Conservation (phyloP, 2,329 filamentous ascomycete genomes). For the Stenocarpella maydis region DNA sequence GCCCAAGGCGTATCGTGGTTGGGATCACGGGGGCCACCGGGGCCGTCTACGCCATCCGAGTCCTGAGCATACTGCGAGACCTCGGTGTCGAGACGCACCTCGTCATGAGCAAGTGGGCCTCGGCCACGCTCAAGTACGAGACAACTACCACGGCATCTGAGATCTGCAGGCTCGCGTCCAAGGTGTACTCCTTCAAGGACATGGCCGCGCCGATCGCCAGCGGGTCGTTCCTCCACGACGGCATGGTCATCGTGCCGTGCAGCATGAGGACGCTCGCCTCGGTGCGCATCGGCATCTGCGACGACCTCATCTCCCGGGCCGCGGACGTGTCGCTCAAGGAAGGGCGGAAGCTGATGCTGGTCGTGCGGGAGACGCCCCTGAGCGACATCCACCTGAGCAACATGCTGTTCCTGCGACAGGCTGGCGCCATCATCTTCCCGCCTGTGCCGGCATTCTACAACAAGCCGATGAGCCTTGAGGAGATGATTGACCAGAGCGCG, state of each 20-base stretch:
- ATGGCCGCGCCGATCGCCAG: constrained; percentile 54
- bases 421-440: constrained; percentile 53
- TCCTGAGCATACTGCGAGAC: constrained; percentile 49
- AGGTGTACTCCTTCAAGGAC: constrained; percentile 50
- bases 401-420: constrained; percentile 50
- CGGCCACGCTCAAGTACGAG: constrained; percentile 56
- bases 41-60: constrained; percentile 50
- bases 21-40: constrained; percentile 62
- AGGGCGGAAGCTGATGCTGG: constrained; percentile 48
- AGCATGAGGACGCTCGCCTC: constrained; percentile 58
- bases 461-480: constrained; percentile 47
- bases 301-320: constrained; percentile 54
- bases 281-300: constrained; percentile 50
- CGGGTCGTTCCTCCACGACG: constrained; percentile 52
- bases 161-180: constrained; percentile 48
- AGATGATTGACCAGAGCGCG: constrained; percentile 54
- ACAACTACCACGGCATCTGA: constrained; percentile 48
- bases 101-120: constrained; percentile 58
- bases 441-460: constrained; percentile 56
- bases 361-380: constrained; percentile 54
- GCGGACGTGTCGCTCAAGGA: constrained; percentile 58
- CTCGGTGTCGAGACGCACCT: constrained; percentile 56
- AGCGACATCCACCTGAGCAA: constrained; percentile 56
- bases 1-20: constrained; percentile 49
- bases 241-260: constrained; percentile 58